A percentile compares a stretch with the other conserved stretches of the same genome.
Conservation (phyloP, 2,329 filamentous ascomycete species). For the Hymenoscyphus fructigenus region DNA sequence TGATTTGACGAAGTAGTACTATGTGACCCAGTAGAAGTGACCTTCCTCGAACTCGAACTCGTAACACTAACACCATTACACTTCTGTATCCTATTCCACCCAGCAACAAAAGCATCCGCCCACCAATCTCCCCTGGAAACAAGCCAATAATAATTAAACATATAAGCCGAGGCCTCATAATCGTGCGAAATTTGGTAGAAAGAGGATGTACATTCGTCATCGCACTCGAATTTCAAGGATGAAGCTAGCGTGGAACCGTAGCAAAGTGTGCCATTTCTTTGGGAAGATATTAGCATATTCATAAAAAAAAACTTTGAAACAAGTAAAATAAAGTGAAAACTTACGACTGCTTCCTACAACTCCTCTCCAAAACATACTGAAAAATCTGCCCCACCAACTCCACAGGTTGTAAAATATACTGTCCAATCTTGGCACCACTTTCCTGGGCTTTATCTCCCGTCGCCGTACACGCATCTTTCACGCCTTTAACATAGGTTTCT, state of each 20-base stretch:
- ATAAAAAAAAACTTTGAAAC: too few species aligned
- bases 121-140: conserved; percentile 29
- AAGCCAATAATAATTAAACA: conserved; percentile 31
- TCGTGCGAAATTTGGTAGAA: conserved; percentile 35
- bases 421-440: conserved; percentile 17
- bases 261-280: conserved; percentile 2
- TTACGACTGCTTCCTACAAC: conserved; percentile 16
- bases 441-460: conserved; percentile 32
- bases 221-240: conserved; percentile 28
- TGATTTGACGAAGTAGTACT: too few species aligned
- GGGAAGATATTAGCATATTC: too few species aligned
- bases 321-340: too few species aligned
- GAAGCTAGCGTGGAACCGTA: not conserved
- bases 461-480: conserved; percentile 30
- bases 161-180: conserved; percentile 31
- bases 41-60: too few species aligned
- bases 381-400: conserved; percentile 15
- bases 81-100: conserved; percentile 26
- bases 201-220: conserved; percentile 31
- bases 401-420: conserved; percentile 27
- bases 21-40: too few species aligned
- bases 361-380: conserved; percentile 6
- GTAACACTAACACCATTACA: conserved; percentile 2
- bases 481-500: conserved; percentile 29
- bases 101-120: conserved; percentile 29